Conservation (phyloP, 2,329 filamentous ascomycete species). For the Fusarium sp. region DNA sequence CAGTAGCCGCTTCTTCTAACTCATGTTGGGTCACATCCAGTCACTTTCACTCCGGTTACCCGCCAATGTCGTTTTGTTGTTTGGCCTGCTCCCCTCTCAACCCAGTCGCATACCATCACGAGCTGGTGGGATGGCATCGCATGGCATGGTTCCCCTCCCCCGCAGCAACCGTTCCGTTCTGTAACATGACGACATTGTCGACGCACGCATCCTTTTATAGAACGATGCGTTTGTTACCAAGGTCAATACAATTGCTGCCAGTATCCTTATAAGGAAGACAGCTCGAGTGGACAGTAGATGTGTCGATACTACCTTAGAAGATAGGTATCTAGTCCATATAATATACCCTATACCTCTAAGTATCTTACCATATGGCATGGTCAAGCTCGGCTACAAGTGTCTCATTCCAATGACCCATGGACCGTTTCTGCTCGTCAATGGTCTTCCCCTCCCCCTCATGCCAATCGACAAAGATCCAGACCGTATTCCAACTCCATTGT, state of each 20-base stretch:
- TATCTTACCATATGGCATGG: background rate
- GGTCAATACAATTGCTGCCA: background rate
- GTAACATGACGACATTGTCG: conserved; percentile 45
- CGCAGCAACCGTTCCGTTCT: conserved; percentile 30
- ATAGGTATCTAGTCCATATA: background rate
- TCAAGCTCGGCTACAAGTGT: conserved; percentile 2
- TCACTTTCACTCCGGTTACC: conserved; percentile 18
- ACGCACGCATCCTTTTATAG: conserved; percentile 22
- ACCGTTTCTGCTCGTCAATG: conserved; percentile 7
- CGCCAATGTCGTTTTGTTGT: conserved; percentile 22
- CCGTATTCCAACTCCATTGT: conserved; percentile 27
- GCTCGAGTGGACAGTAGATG: background rate
- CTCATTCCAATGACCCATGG: conserved; percentile 20
- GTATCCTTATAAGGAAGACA: background rate
- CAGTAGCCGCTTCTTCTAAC: conserved; percentile 13
- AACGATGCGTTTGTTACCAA: conserved; percentile 1
- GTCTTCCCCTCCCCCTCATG: conserved; percentile 3
- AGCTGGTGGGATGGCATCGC: background rate
- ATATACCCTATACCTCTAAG: background rate
- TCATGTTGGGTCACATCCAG: conserved; percentile 5
- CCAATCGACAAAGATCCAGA: conserved; percentile 21
- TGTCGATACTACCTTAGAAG: background rate
- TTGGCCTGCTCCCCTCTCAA: conserved; percentile 2
- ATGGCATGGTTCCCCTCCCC: conserved; percentile 35
- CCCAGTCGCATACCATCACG: conserved; percentile 23